These are phyloP conservation scores for Penicilliopsis zonata DNA, from an alignment of 495 filamentous ascomycete genomes.

Conservation along the genomic window DNA sequence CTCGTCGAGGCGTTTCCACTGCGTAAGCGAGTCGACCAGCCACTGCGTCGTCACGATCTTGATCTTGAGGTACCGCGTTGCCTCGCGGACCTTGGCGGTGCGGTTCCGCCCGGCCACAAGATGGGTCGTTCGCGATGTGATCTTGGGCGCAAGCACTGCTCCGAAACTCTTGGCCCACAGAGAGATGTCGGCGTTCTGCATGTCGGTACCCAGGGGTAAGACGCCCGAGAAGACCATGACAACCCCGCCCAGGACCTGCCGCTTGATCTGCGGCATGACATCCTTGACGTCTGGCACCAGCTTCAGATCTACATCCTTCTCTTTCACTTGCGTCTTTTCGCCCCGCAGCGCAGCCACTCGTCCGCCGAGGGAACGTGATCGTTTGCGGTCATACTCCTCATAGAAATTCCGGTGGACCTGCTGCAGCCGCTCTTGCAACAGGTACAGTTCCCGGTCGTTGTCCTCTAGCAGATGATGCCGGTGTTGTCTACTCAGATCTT, in stretches of 20 bases:
- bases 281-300: slow-evolving; percentile 74
- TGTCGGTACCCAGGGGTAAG: slow-evolving; percentile 66
- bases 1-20: slow-evolving; percentile 68
- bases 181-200: slow-evolving; percentile 68
- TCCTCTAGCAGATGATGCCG: slow-evolving; percentile 76
- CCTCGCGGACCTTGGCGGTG: slow-evolving; percentile 82
- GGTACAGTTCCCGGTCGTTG: slow-evolving; percentile 66
- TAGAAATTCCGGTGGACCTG: slow-evolving; percentile 71
- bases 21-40: slow-evolving; percentile 68
- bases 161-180: slow-evolving; percentile 80
- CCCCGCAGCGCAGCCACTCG: slow-evolving; percentile 47
- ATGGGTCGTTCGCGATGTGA: slow-evolving; percentile 50
- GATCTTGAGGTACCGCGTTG: slow-evolving; percentile 56
- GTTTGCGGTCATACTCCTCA: slow-evolving; percentile 56
- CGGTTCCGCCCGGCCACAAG: slow-evolving; percentile 62
- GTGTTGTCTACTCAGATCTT: slow-evolving; percentile 30
- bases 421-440: slow-evolving; percentile 60
- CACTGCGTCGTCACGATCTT: slow-evolving; percentile 86
- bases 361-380: slow-evolving; percentile 38
- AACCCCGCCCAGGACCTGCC: slow-evolving; percentile 51
- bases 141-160: slow-evolving; percentile 50
- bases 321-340: slow-evolving; percentile 32
- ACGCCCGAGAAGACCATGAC: slow-evolving; percentile 81
- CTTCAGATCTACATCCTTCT: slow-evolving; percentile 48
- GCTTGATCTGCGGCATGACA: slow-evolving; percentile 71